Evolutionary conservation across 2,329 filamentous ascomycete species (phyloP).

Genomic region (Xylaria sp.): DNA sequence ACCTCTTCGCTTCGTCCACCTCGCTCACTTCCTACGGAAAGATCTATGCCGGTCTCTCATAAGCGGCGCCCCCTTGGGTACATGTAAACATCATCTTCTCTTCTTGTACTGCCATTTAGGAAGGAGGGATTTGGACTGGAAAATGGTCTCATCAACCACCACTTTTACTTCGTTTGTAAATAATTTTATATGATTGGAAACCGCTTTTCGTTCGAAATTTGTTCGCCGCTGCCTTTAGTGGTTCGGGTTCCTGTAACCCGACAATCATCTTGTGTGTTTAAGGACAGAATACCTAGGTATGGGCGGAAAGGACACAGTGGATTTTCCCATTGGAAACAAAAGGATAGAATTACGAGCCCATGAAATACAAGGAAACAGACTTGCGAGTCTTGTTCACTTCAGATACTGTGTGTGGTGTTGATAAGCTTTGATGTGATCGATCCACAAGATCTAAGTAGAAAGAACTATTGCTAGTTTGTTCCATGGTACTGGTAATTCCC

Average conservation of each 20-base stretch:
- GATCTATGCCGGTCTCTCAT: conserved; percentile 58
- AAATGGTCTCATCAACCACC: conserved; percentile 17
- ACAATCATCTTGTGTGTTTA: conserved; percentile 30
- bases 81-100: conserved; percentile 11
- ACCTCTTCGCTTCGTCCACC: conserved; percentile 54
- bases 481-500: conserved; percentile 1
- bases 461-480: not conserved
- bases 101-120: conserved; percentile 39
- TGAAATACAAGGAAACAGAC: conserved; percentile 25
- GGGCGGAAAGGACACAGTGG: conserved; percentile 18
- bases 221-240: conserved; percentile 7
- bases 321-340: conserved; percentile 25
- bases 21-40: conserved; percentile 60
- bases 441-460: not conserved
- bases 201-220: conserved; percentile 9
- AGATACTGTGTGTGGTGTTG: not conserved
- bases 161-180: conserved; percentile 41
- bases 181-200: conserved; percentile 35
- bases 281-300: conserved; percentile 11
- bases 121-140: conserved; percentile 25
- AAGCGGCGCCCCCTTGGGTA: conserved; percentile 28
- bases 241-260: conserved; percentile 6
- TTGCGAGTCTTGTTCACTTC: conserved; percentile 13
- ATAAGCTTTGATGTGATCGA: conserved; percentile 13
- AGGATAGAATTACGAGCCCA: conserved; percentile 38